Conservation (phyloP, 345 rosid species). For the Pistacia atlantica region DNA sequence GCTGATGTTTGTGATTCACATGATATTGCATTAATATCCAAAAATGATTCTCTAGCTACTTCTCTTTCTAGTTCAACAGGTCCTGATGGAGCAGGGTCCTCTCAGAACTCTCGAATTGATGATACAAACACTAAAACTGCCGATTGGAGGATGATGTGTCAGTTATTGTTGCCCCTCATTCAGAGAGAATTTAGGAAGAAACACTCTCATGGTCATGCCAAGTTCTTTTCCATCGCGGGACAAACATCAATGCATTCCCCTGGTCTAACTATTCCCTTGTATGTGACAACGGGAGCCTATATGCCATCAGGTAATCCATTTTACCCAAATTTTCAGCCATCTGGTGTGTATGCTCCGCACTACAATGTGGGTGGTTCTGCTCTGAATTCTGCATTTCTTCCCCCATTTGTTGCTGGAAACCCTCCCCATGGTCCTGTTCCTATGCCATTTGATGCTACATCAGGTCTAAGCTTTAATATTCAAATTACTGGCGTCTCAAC, state of each 20-base stretch:
- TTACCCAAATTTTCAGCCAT: conserved; percentile 71
- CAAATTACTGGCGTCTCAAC: conserved; percentile 38
- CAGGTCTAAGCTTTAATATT: conserved; percentile 45
- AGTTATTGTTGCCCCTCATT: conserved; percentile 33
- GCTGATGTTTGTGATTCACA: conserved; percentile 45
- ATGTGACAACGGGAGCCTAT: conserved; percentile 66
- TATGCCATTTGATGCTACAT: conserved; percentile 56
- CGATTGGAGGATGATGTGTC: conserved; percentile 45
- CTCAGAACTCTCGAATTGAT: conserved; percentile 39
- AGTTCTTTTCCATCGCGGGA: conserved; percentile 52
- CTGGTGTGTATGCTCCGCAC: conserved; percentile 69
- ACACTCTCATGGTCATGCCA: conserved; percentile 44
- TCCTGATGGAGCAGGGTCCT: conserved; percentile 32
- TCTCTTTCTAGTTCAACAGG: conserved; percentile 38
- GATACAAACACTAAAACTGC: conserved; percentile 35
- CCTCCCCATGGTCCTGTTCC: conserved; percentile 69
- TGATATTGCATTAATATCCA: conserved; percentile 46
- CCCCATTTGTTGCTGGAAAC: conserved; percentile 71
- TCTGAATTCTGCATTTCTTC: conserved; percentile 51
- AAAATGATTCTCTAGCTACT: conserved; percentile 38
- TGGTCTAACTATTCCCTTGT: conserved; percentile 64
- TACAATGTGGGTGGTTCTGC: conserved; percentile 65
- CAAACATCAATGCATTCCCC: conserved; percentile 48
- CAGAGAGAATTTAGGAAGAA: conserved; percentile 47
- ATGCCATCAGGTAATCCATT: conserved; percentile 66